phyloP scores from a whole-genome alignment of 768 basidiomycete genomes.

The Chlorophyllum brunneum region DNA sequence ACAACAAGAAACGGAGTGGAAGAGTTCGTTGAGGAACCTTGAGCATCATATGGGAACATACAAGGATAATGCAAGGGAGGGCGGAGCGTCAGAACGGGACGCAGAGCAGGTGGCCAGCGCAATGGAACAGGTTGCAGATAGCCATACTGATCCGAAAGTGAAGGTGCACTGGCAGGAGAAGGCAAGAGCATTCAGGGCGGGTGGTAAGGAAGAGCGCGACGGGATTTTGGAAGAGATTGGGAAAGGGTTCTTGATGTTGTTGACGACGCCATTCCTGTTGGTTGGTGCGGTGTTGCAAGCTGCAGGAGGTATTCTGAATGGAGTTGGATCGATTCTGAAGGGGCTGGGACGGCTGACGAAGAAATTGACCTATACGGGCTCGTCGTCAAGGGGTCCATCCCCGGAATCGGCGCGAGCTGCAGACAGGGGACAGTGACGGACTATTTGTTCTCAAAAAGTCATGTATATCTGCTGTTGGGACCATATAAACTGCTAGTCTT shows the following conservation, averaged over 20 bases:
- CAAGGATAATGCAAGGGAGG: background rate
- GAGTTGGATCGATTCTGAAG: conserved; percentile 1
- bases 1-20: conserved; percentile 7
- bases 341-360: background rate
- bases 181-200: conserved; percentile 1
- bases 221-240: background rate
- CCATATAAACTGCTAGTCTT: no score
- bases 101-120: conserved; percentile 1
- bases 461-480: no score
- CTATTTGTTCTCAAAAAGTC: no score
- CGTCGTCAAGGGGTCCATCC: background rate
- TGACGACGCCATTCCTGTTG: conserved; percentile 3
- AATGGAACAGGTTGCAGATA: conserved; percentile 3
- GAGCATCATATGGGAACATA: background rate
- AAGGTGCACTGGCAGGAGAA: conserved; percentile 2
- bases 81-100: background rate
- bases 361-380: background rate
- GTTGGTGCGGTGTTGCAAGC: conserved; percentile 6
- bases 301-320: conserved; percentile 3
- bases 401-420: no score
- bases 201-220: background rate
- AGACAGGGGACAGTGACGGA: no score
- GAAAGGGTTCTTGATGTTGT: conserved; percentile 5
- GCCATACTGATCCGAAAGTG: conserved; percentile 2
- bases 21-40: conserved; percentile 3